A percentile compares a stretch with the other conserved stretches of the same genome.
phyloP scores from a whole-genome alignment of 2,329 filamentous ascomycete genomes.

The Penicillium janthinellum region DNA sequence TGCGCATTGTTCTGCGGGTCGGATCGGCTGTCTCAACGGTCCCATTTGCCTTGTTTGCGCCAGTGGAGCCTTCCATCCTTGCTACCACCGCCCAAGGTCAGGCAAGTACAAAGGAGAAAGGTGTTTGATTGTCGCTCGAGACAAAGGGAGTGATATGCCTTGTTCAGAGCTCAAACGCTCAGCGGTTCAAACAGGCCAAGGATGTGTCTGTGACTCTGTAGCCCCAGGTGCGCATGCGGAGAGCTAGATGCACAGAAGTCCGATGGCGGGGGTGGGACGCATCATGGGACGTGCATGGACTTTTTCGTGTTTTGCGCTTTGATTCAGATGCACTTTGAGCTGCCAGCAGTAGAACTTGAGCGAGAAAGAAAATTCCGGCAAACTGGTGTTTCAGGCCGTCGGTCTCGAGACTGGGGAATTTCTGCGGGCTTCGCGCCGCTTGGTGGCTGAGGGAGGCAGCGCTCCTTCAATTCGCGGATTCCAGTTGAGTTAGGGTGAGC shows the following conservation, averaged over 20 bases:
- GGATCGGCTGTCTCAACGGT: slow-evolving; percentile 11
- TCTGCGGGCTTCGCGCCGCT: slow-evolving; percentile 8
- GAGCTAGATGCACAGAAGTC: slow-evolving; percentile 20
- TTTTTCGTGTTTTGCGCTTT: not conserved
- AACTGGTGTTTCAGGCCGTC: not conserved
- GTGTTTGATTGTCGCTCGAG: not conserved
- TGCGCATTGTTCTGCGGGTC: slow-evolving; percentile 19
- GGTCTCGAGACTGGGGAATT: slow-evolving; percentile 3
- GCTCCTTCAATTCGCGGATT: not conserved
- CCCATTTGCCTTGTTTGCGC: slow-evolving; percentile 28
- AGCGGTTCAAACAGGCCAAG: slow-evolving; percentile 1
- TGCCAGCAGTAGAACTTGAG: not conserved
- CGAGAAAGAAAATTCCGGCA: not conserved
- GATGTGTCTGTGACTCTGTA: slow-evolving; percentile 11
- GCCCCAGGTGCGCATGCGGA: slow-evolving; percentile 13
- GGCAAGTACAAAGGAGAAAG: not conserved
- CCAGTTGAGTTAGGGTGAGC: not conserved
- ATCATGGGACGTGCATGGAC: slow-evolving; percentile 20
- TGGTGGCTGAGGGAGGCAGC: not conserved
- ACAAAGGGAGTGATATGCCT: not conserved
- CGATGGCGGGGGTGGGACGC: slow-evolving; percentile 14
- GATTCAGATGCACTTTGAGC: not conserved
- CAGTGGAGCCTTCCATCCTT: slow-evolving; percentile 21
- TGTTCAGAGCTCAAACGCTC: not conserved
- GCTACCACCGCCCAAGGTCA: slow-evolving; percentile 24